phyloP scores from a whole-genome alignment of 2,329 filamentous ascomycete species.

The Talaromyces verruculosus region DNA sequence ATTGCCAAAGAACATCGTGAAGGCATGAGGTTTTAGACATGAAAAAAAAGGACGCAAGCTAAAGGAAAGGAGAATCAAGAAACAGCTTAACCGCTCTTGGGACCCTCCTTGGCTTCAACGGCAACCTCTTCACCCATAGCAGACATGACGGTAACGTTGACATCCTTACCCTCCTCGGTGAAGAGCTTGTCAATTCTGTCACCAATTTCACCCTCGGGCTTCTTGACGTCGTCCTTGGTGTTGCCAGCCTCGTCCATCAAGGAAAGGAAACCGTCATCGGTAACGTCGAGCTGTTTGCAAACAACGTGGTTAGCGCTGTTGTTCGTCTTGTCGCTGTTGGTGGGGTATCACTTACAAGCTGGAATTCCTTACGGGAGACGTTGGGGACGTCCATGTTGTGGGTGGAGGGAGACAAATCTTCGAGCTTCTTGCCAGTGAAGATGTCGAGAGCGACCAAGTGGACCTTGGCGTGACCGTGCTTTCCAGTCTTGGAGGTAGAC shows the following conservation, averaged over 20 bases:
- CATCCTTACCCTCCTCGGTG: constrained; percentile 81
- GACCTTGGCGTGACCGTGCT: constrained; percentile 99
- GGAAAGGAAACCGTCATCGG: constrained; percentile 90
- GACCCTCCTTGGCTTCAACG: constrained; percentile 93
- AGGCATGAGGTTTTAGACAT: constrained; percentile 21
- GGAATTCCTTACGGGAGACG: constrained; percentile 85
- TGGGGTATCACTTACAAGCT: constrained; percentile 69
- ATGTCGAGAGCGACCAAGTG: constrained; percentile 97
- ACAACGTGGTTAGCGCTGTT: background rate
- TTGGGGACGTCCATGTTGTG: constrained; percentile 85
- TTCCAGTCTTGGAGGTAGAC: constrained; percentile 99
- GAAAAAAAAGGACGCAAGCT: constrained; percentile 16
- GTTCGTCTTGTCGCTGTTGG: background rate
- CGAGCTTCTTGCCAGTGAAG: constrained; percentile 99
- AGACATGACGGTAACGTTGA: constrained; percentile 86
- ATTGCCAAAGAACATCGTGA: constrained; percentile 22
- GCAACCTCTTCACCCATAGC: constrained; percentile 94
- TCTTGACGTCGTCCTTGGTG: constrained; percentile 92
- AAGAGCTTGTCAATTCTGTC: constrained; percentile 83
- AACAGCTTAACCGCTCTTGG: constrained; percentile 36
- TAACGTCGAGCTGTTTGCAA: constrained; percentile 72
- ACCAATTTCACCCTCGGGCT: constrained; percentile 86
- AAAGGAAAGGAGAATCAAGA: constrained; percentile 1
- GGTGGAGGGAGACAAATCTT: constrained; percentile 98
- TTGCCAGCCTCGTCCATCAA: constrained; percentile 85